phyloP scores from a whole-genome alignment of 352 stramenopile genomes.

The Pythium phragmiticola region DNA sequence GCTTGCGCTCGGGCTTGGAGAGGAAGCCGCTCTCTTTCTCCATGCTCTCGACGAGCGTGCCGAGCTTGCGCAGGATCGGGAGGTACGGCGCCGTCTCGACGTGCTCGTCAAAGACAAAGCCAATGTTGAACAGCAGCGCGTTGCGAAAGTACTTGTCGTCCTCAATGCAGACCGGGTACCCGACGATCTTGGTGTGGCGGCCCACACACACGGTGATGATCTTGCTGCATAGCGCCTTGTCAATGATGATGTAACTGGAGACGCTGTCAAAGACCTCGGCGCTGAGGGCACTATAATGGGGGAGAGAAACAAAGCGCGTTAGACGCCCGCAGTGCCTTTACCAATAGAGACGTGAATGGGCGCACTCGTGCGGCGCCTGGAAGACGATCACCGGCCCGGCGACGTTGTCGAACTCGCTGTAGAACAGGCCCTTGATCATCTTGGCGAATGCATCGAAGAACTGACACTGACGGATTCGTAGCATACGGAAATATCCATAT shows the following conservation, averaged over 20 bases:
- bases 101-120: constrained; percentile 84
- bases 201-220: constrained; percentile 80
- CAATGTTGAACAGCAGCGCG: constrained; percentile 88
- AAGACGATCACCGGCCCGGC: constrained; percentile 89
- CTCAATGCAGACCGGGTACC: constrained; percentile 86
- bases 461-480: not conserved
- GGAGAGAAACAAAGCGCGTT: not conserved
- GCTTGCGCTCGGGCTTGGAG: constrained; percentile 62
- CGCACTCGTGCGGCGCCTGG: constrained; percentile 79
- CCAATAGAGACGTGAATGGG: not conserved
- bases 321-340: not conserved
- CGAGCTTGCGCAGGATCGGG: constrained; percentile 81
- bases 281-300: constrained; percentile 57
- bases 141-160: constrained; percentile 91
- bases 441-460: not conserved
- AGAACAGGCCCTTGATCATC: constrained; percentile 89
- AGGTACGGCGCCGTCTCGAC: constrained; percentile 76
- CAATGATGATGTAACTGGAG: constrained; percentile 89
- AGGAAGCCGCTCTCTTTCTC: constrained; percentile 87
- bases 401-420: constrained; percentile 92
- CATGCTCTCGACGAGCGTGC: constrained; percentile 83
- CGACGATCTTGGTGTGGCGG: constrained; percentile 85
- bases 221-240: constrained; percentile 85
- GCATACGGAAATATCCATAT: constrained; percentile 18
- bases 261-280: constrained; percentile 85